A percentile compares a stretch with the other conserved stretches of the same genome.
phyloP scores from a whole-genome alignment of 2,329 filamentous ascomycete species.

The Sarocladiaceae sp. region DNA sequence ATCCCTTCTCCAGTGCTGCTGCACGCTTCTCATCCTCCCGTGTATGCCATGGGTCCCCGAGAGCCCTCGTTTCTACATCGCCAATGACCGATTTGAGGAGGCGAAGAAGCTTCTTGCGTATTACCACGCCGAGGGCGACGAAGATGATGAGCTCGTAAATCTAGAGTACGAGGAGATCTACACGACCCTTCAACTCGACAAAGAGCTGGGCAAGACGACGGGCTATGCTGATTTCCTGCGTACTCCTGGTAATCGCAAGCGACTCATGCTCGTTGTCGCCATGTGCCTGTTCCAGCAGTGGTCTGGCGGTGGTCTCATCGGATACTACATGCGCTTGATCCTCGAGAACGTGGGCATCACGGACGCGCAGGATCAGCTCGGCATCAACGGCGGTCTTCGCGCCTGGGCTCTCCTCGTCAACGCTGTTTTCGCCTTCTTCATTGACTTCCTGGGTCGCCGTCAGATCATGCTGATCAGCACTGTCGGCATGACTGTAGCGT shows the following conservation, averaged over 20 bases:
- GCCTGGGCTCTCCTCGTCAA: conserved; percentile 31
- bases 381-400: conserved; percentile 21
- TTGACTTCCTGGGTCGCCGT: conserved; percentile 34
- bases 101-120: conserved; percentile 49
- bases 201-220: conserved; percentile 37
- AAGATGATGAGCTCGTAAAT: conserved; percentile 50
- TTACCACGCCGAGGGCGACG: conserved; percentile 56
- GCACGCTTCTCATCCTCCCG: background rate
- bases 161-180: conserved; percentile 59
- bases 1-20: conserved; percentile 16
- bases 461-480: conserved; percentile 30
- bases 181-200: conserved; percentile 52
- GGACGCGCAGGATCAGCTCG: conserved; percentile 27
- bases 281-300: conserved; percentile 61
- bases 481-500: conserved; percentile 28
- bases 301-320: conserved; percentile 57
- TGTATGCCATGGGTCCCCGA: conserved; percentile 50
- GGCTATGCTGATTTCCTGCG: conserved; percentile 53
- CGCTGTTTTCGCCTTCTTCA: conserved; percentile 25
- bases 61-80: conserved; percentile 58
- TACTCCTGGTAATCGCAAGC: conserved; percentile 57
- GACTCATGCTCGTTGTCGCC: conserved; percentile 53
- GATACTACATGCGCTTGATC: conserved; percentile 55
- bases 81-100: conserved; percentile 41
- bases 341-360: conserved; percentile 52